Evolutionary conservation across 2,329 filamentous ascomycete genomes (phyloP), one percentile per base, ranked within the genome.

Genomic region (Arachnopeziza araneosa): DNA sequence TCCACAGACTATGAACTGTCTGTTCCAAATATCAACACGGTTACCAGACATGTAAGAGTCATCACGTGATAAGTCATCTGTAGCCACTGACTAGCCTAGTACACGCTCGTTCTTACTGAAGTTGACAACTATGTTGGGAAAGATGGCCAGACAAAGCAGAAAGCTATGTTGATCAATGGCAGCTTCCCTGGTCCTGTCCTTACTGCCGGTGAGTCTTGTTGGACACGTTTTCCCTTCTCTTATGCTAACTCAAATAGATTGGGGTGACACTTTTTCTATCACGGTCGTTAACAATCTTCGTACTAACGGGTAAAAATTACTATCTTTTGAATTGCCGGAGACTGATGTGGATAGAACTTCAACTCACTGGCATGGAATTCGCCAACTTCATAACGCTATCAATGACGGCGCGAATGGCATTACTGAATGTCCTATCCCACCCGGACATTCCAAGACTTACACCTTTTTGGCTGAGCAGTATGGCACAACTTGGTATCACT

Each of bases 341-440:
- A 73, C 69, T 44, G 67, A 68, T 8, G 61, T 68, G 50, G 70
- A 75, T 60, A 68, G 71, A 32, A 77, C 66, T 69, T 70, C 75
- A 66, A 70, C 67, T 64, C 63, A 84, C 76, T 62, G 75, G 76
- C 50, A 81, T 79, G 82, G 79, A 21, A 63, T 84, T 22, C 75
- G 78, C 22, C 79, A 83, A 64, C 71, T 66, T n/a, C 60, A 56
- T 9, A 70, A 65, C 30, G 66, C 61, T 30, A 69, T 76, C 60
- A 72, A 74, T 63, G 79, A 81, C 63, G 78, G 79, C 12, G 75
- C 76, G 0, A 75, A 75, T 51, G 75, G 78, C 22, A 72, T 83
- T 21, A 78, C 78, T 6, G 86, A 91, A 71, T 91, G 88, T 63
- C 87, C 88, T 2, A 84, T 90, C 61, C 75, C 82, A 0, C 79